Evolutionary conservation across 768 basidiomycete species (phyloP).

Genomic region (Calocybe cyanea): DNA sequence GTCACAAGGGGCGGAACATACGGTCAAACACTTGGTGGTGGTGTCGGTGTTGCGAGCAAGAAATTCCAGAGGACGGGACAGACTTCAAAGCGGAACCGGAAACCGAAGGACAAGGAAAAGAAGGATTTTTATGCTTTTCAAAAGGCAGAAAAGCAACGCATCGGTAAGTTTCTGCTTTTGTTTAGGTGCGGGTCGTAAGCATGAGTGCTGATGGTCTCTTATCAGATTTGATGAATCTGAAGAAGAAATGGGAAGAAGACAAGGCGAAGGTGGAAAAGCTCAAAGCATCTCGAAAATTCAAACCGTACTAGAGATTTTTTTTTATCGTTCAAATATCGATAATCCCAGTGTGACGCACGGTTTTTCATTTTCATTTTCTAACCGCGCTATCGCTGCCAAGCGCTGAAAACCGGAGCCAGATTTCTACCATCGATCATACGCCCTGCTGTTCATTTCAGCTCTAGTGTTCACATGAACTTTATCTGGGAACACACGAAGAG

Average conservation of each 20-base stretch:
- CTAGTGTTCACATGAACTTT: no score
- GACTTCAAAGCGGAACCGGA: slow-evolving; percentile 38
- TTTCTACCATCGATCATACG: no score
- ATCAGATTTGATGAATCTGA: slow-evolving; percentile 68
- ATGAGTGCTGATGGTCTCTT: slow-evolving; percentile 1
- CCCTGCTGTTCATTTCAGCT: no score
- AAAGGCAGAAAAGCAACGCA: slow-evolving; percentile 82
- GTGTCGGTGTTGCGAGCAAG: slow-evolving; percentile 61
- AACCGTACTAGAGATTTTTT: slow-evolving; percentile 67
- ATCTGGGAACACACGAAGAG: no score
- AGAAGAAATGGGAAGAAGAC: slow-evolving; percentile 84
- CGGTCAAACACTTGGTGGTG: slow-evolving; percentile 84
- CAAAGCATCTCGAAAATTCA: slow-evolving; percentile 78
- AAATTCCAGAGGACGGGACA: slow-evolving; percentile 59
- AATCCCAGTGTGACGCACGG: neutral
- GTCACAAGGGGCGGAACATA: slow-evolving; percentile 92
- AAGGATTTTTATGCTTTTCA: slow-evolving; percentile 89
- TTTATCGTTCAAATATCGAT: no score
- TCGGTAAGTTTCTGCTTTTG: slow-evolving; percentile 45
- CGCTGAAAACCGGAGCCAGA: neutral
- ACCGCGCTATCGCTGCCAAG: neutral
- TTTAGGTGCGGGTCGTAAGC: no score
- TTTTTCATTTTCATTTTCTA: neutral
- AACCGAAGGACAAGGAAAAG: slow-evolving; percentile 60
- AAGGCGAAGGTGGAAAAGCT: slow-evolving; percentile 79